Evolutionary conservation across 1,284 basidiomycete genomes (phyloP).

Genomic region (Somion occarium): DNA sequence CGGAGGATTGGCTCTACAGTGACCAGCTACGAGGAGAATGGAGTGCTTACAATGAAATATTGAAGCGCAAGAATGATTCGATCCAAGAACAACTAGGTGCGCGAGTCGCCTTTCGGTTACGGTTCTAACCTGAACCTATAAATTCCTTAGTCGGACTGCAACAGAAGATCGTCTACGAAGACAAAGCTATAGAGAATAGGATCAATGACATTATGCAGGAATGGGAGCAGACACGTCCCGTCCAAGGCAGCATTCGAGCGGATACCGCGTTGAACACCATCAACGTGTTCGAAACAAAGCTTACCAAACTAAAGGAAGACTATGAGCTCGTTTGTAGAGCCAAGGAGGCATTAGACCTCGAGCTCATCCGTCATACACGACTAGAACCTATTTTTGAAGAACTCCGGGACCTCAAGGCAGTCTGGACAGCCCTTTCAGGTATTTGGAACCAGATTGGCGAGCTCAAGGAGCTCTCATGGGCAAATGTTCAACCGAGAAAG

Average conservation of each 20-base stretch:
- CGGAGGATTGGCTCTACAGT: constrained; percentile 96
- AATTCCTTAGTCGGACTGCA: constrained; percentile 89
- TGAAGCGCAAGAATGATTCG: constrained; percentile 96
- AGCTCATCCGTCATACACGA: constrained; percentile 85
- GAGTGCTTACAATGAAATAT: constrained; percentile 97
- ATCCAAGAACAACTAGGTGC: constrained; percentile 95
- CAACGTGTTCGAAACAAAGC: constrained; percentile 88
- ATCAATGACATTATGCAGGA: constrained; percentile 87
- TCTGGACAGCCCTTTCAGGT: constrained; percentile 98
- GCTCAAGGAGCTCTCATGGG: constrained; percentile 86
- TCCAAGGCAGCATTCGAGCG: constrained; percentile 93
- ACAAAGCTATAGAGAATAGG: constrained; percentile 95
- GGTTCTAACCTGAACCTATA: not conserved
- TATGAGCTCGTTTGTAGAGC: constrained; percentile 92
- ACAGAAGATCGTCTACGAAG: constrained; percentile 98
- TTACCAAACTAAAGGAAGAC: constrained; percentile 88
- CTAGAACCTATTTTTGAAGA: constrained; percentile 95
- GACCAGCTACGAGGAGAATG: constrained; percentile 97
- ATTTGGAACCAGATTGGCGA: constrained; percentile 95
- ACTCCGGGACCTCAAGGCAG: constrained; percentile 92
- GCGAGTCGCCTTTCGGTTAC: constrained; percentile 15
- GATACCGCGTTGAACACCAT: constrained; percentile 96
- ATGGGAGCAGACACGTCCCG: constrained; percentile 95
- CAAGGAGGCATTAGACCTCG: constrained; percentile 95
- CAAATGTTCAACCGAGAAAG: constrained; percentile 91